phyloP scores from a whole-genome alignment of 306 rosid genomes.

The Casuarina equisetifolia region DNA sequence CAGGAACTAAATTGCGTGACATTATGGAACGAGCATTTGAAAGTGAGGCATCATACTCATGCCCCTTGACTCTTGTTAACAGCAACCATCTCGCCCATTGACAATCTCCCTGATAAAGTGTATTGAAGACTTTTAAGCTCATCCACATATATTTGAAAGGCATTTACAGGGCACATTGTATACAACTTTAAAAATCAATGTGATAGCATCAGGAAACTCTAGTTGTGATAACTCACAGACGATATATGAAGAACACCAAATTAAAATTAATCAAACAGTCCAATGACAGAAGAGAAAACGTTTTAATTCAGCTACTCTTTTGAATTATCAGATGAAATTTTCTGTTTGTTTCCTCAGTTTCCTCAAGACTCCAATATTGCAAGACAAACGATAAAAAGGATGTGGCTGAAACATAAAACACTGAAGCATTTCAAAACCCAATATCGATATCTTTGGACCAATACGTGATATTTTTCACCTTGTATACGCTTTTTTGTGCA shows the following conservation, averaged over 20 bases:
- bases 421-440: constrained; percentile 12
- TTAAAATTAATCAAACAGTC: neutral
- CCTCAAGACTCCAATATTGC: neutral
- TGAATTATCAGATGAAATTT: neutral
- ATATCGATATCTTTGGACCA: neutral
- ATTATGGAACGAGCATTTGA: constrained; percentile 78
- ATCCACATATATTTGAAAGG: constrained; percentile 8
- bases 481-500: no score
- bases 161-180: neutral
- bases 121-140: constrained; percentile 29
- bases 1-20: constrained; percentile 59
- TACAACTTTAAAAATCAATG: neutral
- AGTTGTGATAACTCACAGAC: neutral
- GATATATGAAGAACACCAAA: neutral
- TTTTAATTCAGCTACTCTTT: neutral
- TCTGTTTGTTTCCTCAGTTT: neutral
- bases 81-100: constrained; percentile 97
- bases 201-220: constrained; percentile 1
- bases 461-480: neutral
- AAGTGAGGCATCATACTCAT: constrained; percentile 83
- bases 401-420: neutral
- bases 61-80: constrained; percentile 74
- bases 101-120: constrained; percentile 70
- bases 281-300: neutral
- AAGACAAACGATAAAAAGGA: constrained; percentile 4